phyloP scores from a whole-genome alignment of 441 rosid species.

The Croton laevigatus region DNA sequence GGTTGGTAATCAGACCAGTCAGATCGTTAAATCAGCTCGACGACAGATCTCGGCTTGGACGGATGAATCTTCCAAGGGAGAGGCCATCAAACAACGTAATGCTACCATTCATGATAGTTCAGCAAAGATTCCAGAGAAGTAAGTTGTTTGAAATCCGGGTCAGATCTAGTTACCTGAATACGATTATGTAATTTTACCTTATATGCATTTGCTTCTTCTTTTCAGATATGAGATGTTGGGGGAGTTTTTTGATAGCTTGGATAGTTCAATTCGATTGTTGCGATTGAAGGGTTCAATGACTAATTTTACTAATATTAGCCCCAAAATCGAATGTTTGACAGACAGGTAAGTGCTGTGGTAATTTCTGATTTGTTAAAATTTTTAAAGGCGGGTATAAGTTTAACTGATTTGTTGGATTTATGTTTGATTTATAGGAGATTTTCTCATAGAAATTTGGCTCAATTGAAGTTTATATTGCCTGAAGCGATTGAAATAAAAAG shows the following conservation, averaged over 20 bases:
- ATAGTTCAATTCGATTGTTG: slow-evolving; percentile 50
- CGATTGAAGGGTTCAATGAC: slow-evolving; percentile 52
- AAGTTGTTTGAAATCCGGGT: slow-evolving; percentile 15
- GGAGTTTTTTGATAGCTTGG: slow-evolving; percentile 68
- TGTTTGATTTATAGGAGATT: slow-evolving; percentile 62
- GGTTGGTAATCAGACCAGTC: slow-evolving; percentile 15
- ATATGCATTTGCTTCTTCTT: not conserved
- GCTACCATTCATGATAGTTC: slow-evolving; percentile 10
- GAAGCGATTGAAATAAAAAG: slow-evolving; percentile 69
- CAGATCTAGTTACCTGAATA: not conserved
- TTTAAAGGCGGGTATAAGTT: not conserved
- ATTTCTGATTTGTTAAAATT: too few relatives aligned
- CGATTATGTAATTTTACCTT: slow-evolving; percentile 11
- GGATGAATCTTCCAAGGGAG: slow-evolving; percentile 23
- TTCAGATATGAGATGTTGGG: slow-evolving; percentile 55
- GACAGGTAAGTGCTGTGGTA: slow-evolving; percentile 46
- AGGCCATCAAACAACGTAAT: not conserved
- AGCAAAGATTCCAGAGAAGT: slow-evolving; percentile 54
- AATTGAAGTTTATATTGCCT: slow-evolving; percentile 65
- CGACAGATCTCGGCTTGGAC: slow-evolving; percentile 43
- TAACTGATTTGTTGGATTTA: not conserved
- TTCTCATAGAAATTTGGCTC: slow-evolving; percentile 62
- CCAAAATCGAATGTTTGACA: slow-evolving; percentile 57
- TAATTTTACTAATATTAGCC: slow-evolving; percentile 48
- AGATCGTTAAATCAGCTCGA: slow-evolving; percentile 40